Evolutionary conservation across 1,284 basidiomycete genomes (phyloP).

Genomic region (Rugosomyces carneus): DNA sequence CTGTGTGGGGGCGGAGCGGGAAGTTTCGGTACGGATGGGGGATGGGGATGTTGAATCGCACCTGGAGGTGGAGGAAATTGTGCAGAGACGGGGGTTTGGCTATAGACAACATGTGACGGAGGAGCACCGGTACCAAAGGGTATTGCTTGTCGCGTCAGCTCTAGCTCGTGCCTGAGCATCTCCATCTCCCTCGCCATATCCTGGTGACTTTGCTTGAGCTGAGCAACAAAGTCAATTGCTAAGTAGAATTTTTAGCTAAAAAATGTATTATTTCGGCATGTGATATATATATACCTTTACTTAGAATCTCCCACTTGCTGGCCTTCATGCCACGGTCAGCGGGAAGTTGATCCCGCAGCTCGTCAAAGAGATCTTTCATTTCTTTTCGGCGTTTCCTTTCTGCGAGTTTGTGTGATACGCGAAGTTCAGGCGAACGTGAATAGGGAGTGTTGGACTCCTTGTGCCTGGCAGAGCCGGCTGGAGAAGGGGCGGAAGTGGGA

Average conservation of each 20-base stretch:
- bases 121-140: conserved; percentile 42
- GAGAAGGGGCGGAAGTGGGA: conserved; percentile 26
- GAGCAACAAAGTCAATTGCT: conserved; percentile 86
- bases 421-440: conserved; percentile 88
- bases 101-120: conserved; percentile 51
- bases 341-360: conserved; percentile 85
- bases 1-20: conserved; percentile 42
- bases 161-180: conserved; percentile 69
- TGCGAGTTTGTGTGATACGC: conserved; percentile 91
- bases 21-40: conserved; percentile 38
- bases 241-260: conserved; percentile 6
- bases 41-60: conserved; percentile 43
- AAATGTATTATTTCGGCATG: not conserved
- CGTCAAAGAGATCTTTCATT: conserved; percentile 97
- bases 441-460: conserved; percentile 73
- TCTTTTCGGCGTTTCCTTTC: conserved; percentile 93
- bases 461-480: conserved; percentile 20
- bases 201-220: conserved; percentile 69
- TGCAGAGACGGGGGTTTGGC: conserved; percentile 35
- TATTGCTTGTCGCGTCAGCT: conserved; percentile 53
- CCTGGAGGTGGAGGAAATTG: conserved; percentile 38
- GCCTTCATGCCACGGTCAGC: conserved; percentile 90
- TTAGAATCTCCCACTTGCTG: conserved; percentile 95
- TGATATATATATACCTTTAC: conserved; percentile 61
- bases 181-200: conserved; percentile 78